Percentiles rank a stretch among this genome's conserved stretches.
Conservation (phyloP, 495 filamentous ascomycete genomes). For the Cercophora samala region DNA sequence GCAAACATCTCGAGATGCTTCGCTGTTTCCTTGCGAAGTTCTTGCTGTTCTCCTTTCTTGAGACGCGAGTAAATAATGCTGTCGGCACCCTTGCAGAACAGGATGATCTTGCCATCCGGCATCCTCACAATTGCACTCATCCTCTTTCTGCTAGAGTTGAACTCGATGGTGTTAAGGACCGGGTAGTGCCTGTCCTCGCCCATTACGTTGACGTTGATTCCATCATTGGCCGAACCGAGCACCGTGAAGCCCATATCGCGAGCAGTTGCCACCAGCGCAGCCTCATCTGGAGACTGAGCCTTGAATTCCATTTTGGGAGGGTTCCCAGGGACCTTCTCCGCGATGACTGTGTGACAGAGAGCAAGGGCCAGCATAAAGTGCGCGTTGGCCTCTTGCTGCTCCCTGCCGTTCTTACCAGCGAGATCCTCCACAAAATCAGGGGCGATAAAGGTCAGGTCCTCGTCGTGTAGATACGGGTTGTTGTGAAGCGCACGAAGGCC, state of each 20-base stretch:
- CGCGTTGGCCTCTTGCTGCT: conserved; percentile 72
- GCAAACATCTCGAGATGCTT: conserved; percentile 97
- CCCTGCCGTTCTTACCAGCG: conserved; percentile 66
- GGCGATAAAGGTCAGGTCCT: conserved; percentile 87
- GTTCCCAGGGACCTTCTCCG: conserved; percentile 82
- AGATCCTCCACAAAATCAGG: conserved; percentile 84
- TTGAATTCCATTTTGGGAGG: conserved; percentile 91
- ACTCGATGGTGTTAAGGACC: conserved; percentile 93
- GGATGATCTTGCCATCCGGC: conserved; percentile 86
- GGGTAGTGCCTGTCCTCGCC: conserved; percentile 80
- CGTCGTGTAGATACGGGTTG: conserved; percentile 88
- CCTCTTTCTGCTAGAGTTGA: conserved; percentile 93
- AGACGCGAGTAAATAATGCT: conserved; percentile 96
- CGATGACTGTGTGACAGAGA: conserved; percentile 93
- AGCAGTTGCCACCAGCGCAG: conserved; percentile 89
- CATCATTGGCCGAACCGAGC: conserved; percentile 71
- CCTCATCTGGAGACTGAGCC: conserved; percentile 96
- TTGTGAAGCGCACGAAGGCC: conserved; percentile 72
- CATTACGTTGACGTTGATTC: conserved; percentile 80
- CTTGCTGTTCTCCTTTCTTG: conserved; percentile 76
- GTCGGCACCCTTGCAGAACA: conserved; percentile 98
- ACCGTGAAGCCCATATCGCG: conserved; percentile 97
- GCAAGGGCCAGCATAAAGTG: conserved; percentile 95
- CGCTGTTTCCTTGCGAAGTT: conserved; percentile 77
- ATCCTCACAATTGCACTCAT: conserved; percentile 98